Conservation (phyloP, 148 eudicot genomes). For the Spergularia bocconei region DNA sequence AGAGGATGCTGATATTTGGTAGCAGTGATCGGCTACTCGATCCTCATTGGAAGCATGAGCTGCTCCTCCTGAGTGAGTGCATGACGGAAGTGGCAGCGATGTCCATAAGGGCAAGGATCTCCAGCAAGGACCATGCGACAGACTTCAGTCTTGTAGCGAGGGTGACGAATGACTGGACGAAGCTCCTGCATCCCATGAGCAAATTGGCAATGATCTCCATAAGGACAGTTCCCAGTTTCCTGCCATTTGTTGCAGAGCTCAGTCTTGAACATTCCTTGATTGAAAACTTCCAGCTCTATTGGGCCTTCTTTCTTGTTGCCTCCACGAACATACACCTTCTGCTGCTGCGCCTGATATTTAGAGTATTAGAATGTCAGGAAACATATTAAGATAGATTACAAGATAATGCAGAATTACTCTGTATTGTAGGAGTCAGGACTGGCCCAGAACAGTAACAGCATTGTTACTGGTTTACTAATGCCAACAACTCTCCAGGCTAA, state of each 20-base stretch:
- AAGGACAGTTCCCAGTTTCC: conserved; percentile 57
- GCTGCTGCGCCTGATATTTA: conserved; percentile 31
- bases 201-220: conserved; percentile 60
- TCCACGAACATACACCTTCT: conserved; percentile 61
- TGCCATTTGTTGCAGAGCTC: conserved; percentile 92
- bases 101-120: conserved; percentile 72
- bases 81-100: conserved; percentile 85
- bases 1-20: not conserved
- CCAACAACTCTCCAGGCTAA: not conserved
- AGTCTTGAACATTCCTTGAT: conserved; percentile 72
- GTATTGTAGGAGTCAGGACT: not conserved
- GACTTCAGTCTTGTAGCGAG: conserved; percentile 82
- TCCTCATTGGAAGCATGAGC: conserved; percentile 38
- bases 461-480: not conserved
- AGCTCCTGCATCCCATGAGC: conserved; percentile 72
- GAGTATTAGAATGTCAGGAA: not conserved
- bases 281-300: conserved; percentile 59
- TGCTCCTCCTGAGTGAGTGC: conserved; percentile 59
- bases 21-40: conserved; percentile 17
- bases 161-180: conserved; percentile 73
- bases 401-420: not conserved
- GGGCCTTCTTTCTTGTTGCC: conserved; percentile 47
- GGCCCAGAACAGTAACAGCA: not conserved
- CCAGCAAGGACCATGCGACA: conserved; percentile 77
- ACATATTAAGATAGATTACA: not conserved